These are phyloP conservation scores for Canavalia ensiformis DNA, from an alignment of 306 rosid species.

Conservation along the genomic window DNA sequence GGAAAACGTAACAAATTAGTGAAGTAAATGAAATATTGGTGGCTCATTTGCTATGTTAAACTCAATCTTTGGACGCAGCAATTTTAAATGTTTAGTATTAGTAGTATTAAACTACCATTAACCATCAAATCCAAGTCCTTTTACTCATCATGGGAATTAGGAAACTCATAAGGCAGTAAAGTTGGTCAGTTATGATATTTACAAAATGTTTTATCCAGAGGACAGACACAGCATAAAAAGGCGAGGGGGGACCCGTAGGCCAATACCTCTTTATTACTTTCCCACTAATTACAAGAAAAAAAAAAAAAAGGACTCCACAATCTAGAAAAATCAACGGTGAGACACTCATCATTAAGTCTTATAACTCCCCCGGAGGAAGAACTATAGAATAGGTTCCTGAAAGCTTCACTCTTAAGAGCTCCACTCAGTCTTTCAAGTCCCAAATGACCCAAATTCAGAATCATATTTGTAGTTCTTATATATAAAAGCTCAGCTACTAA, in stretches of 20 bases:
- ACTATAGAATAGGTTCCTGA: conserved; percentile 39
- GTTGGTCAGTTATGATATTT: conserved; percentile 44
- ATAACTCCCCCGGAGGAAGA: conserved; percentile 43
- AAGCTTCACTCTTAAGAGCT: conserved; percentile 33
- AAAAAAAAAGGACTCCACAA: background rate
- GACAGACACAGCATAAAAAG: conserved; percentile 52
- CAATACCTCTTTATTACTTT: conserved; percentile 53
- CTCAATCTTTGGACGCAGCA: background rate
- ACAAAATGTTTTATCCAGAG: conserved; percentile 37
- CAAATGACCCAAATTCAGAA: conserved; percentile 42
- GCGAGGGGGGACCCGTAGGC: conserved; percentile 56
- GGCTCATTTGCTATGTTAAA: background rate
- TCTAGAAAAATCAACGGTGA: conserved; percentile 48
- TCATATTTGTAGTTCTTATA: conserved; percentile 18
- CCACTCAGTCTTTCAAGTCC: conserved; percentile 40
- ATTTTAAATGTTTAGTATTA: background rate
- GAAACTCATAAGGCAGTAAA: conserved; percentile 17
- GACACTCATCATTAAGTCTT: conserved; percentile 46
- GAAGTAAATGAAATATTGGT: background rate
- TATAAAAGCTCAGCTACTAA: background rate
- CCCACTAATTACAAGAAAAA: conserved; percentile 15
- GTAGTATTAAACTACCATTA: background rate
- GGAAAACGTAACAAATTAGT: conserved; percentile 14
- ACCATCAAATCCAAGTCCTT: conserved; percentile 36
- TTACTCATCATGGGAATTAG: conserved; percentile 45